These are phyloP conservation scores for Lodderomyces theae DNA, from an alignment of 1,139 yeast genomes.

Conservation along the genomic window DNA sequence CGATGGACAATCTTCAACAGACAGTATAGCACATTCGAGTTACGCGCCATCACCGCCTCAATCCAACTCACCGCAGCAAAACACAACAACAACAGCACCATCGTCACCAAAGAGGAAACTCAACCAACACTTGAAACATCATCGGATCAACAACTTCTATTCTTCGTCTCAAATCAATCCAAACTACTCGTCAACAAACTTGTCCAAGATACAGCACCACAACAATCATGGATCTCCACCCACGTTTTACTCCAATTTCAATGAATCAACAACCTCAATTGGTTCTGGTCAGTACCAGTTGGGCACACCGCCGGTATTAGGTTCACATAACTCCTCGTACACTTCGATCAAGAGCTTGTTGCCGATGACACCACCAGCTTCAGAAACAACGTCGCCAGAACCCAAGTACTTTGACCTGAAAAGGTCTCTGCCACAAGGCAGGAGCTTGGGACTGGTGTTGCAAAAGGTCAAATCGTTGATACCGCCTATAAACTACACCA, in stretches of 20 bases:
- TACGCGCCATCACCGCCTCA: conserved; percentile 1
- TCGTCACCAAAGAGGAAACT: conserved; percentile 8
- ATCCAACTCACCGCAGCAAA: conserved; percentile 1
- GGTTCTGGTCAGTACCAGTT: conserved; percentile 7
- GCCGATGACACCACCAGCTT: conserved; percentile 31
- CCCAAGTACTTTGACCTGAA: conserved; percentile 12
- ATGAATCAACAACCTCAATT: conserved; percentile 5
- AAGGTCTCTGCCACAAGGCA: not conserved
- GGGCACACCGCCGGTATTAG: conserved; percentile 12
- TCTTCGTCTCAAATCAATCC: conserved; percentile 22
- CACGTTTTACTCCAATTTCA: not conserved
- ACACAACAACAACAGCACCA: conserved; percentile 6
- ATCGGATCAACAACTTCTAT: conserved; percentile 9
- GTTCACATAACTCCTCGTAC: conserved; percentile 12
- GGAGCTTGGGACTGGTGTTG: not conserved
- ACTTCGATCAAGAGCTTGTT: conserved; percentile 10
- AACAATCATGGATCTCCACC: not conserved
- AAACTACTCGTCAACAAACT: conserved; percentile 30
- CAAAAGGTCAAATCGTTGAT: conserved; percentile 5
- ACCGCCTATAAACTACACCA: conserved; percentile 31
- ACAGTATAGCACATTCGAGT: not conserved
- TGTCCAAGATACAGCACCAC: conserved; percentile 17
- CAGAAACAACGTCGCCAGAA: conserved; percentile 13
- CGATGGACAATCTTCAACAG: conserved; percentile 1
- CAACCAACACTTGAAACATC: not conserved